A percentile compares a stretch with the other conserved stretches of the same genome.
phyloP scores from a whole-genome alignment of 768 basidiomycete genomes.

The Cubamyces sp. region DNA sequence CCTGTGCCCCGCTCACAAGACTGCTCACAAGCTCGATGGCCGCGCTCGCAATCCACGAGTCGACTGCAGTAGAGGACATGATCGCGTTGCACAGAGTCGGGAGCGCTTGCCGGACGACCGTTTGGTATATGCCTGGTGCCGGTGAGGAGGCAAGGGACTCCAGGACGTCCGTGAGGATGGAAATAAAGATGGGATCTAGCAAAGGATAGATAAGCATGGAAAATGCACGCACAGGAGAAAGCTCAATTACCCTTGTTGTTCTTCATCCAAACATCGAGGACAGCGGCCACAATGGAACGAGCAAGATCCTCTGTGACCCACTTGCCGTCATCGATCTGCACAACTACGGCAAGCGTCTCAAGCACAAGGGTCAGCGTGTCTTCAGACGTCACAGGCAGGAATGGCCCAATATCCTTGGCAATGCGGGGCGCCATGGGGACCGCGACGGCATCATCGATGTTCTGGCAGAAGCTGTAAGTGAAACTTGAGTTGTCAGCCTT shows the following conservation, averaged over 20 bases:
- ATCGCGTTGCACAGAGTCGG: slow-evolving; percentile 75
- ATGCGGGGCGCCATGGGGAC: slow-evolving; percentile 72
- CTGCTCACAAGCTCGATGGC: slow-evolving; percentile 83
- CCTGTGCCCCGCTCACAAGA: slow-evolving; percentile 66
- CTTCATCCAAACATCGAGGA: slow-evolving; percentile 83
- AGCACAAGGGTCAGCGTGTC: slow-evolving; percentile 89
- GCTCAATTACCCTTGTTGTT: slow-evolving; percentile 74
- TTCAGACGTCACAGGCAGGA: slow-evolving; percentile 78
- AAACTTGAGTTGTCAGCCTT: background rate
- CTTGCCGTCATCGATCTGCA: slow-evolving; percentile 70
- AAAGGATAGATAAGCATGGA: slow-evolving; percentile 12
- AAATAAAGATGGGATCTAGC: slow-evolving; percentile 86
- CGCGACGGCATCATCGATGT: slow-evolving; percentile 61
- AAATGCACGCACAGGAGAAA: background rate
- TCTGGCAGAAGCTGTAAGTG: slow-evolving; percentile 64
- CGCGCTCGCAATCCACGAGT: slow-evolving; percentile 77
- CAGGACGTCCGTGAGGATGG: slow-evolving; percentile 83
- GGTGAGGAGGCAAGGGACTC: slow-evolving; percentile 67
- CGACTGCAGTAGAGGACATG: slow-evolving; percentile 54
- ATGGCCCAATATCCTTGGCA: slow-evolving; percentile 80
- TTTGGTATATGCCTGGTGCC: slow-evolving; percentile 64
- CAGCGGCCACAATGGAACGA: slow-evolving; percentile 61
- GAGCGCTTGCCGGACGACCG: slow-evolving; percentile 72
- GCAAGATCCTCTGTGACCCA: slow-evolving; percentile 77
- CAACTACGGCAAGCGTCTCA: slow-evolving; percentile 80